phyloP scores from a whole-genome alignment of 352 stramenopile genomes.

The Aphanomyces invadans region DNA sequence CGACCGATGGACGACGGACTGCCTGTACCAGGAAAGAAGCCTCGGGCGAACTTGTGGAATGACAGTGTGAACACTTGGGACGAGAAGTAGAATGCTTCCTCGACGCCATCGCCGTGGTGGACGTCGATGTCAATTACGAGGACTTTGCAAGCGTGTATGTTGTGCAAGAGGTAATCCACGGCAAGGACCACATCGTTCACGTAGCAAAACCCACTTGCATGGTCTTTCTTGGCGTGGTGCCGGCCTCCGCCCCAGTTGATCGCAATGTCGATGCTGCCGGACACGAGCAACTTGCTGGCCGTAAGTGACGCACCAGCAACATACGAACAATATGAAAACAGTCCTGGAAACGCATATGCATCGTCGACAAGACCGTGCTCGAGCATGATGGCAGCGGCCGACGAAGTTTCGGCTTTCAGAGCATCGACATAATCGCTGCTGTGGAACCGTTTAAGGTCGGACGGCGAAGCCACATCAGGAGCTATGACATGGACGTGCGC shows the following conservation, averaged over 20 bases:
- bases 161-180: slow-evolving; percentile 30
- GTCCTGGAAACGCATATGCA: slow-evolving; percentile 36
- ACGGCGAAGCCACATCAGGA: slow-evolving; percentile 29
- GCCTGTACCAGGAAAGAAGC: slow-evolving; percentile 48
- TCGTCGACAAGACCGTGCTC: slow-evolving; percentile 61
- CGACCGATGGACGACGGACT: slow-evolving; percentile 27
- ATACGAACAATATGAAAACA: slow-evolving; percentile 55
- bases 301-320: slow-evolving; percentile 53
- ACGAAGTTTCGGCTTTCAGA: slow-evolving; percentile 12
- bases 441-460: slow-evolving; percentile 36
- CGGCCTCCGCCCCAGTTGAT: slow-evolving; percentile 53
- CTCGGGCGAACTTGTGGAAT: slow-evolving; percentile 41
- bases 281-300: slow-evolving; percentile 40
- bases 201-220: slow-evolving; percentile 67
- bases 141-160: slow-evolving; percentile 24
- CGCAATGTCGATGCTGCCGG: slow-evolving; percentile 19
- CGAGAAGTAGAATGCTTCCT: slow-evolving; percentile 53
- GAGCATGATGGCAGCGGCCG: slow-evolving; percentile 16
- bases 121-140: slow-evolving; percentile 55
- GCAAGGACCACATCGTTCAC: slow-evolving; percentile 63
- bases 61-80: slow-evolving; percentile 42
- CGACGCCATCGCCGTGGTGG: slow-evolving; percentile 50
- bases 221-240: slow-evolving; percentile 48
- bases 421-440: slow-evolving; percentile 33
- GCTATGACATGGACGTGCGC: slow-evolving; percentile 34